Percentiles rank a stretch among this genome's conserved stretches.
Evolutionary conservation across 306 rosid genomes (phyloP).

Genomic region (Quercus mongolica): DNA sequence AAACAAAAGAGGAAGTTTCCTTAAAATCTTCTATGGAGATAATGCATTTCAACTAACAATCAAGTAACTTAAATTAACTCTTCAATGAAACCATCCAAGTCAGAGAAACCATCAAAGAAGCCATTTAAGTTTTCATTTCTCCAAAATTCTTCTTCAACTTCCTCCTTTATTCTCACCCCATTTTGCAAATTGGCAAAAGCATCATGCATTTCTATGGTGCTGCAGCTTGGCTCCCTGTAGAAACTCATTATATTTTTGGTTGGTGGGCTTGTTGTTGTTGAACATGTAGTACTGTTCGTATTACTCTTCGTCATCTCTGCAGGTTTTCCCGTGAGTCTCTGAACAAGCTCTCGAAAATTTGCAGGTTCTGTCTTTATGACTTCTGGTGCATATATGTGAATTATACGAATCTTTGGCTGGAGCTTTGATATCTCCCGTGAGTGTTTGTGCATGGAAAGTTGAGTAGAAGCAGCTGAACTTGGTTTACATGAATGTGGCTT

Average conservation of each 20-base stretch:
- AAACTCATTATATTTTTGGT: conserved; percentile 10
- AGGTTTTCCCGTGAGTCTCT: conserved; percentile 51
- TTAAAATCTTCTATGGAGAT: no score
- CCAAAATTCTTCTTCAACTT: conserved; percentile 16
- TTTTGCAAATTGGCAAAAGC: conserved; percentile 23
- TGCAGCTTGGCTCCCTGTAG: conserved; percentile 6
- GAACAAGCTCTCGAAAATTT: conserved; percentile 54
- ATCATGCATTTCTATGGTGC: conserved; percentile 13
- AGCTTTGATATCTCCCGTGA: conserved; percentile 37
- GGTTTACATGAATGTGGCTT: conserved; percentile 24
- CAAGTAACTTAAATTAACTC: conserved; percentile 31
- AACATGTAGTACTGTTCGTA: not conserved
- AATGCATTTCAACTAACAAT: conserved; percentile 9
- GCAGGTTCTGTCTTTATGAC: conserved; percentile 50
- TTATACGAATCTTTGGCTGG: conserved; percentile 43
- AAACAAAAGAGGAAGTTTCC: no score
- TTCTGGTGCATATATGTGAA: conserved; percentile 49
- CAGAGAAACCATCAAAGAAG: conserved; percentile 47
- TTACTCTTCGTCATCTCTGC: conserved; percentile 10
- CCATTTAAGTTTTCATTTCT: conserved; percentile 33
- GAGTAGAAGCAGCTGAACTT: conserved; percentile 26
- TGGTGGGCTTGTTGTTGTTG: not conserved
- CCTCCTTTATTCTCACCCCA: conserved; percentile 19
- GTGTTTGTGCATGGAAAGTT: conserved; percentile 28
- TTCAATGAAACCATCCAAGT: conserved; percentile 41